Evolutionary conservation across 139 green algal species (phyloP).

Genomic region (Picochlorum sp.): DNA sequence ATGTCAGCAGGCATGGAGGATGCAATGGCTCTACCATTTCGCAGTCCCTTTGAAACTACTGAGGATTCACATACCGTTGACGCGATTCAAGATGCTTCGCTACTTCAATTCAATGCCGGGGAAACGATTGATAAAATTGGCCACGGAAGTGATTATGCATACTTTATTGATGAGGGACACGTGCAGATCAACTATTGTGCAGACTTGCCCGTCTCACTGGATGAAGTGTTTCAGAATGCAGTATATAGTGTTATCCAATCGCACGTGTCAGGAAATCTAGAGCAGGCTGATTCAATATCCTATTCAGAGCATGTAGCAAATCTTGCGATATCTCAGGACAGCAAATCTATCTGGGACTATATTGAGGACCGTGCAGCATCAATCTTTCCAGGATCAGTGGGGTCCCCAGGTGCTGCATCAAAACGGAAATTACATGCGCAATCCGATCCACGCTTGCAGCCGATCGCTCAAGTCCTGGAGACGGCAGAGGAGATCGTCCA

Average conservation of each 20-base stretch:
- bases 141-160: background rate
- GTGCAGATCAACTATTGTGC: slow-evolving; percentile 5
- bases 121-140: background rate
- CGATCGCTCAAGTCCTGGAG: background rate
- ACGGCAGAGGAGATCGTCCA: slow-evolving; percentile 17
- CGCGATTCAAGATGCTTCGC: background rate
- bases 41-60: too few relatives aligned
- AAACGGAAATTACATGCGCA: background rate
- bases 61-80: too few relatives aligned
- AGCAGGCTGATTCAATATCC: background rate
- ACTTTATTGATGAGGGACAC: slow-evolving; percentile 9
- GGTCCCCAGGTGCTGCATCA: too few relatives aligned
- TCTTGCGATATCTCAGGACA: too few relatives aligned
- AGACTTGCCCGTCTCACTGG: slow-evolving; percentile 5
- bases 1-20: too few relatives aligned
- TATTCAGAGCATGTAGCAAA: background rate
- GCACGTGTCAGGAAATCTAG: background rate
- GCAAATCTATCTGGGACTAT: background rate
- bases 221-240: slow-evolving; percentile 1
- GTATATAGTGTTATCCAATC: background rate
- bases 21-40: too few relatives aligned
- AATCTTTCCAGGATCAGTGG: background rate
- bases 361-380: background rate
- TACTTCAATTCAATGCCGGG: background rate
- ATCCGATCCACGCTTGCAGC: background rate